Evolutionary conservation across 805 yeast species (phyloP).

Genomic region (Kuraishia ogatae): DNA sequence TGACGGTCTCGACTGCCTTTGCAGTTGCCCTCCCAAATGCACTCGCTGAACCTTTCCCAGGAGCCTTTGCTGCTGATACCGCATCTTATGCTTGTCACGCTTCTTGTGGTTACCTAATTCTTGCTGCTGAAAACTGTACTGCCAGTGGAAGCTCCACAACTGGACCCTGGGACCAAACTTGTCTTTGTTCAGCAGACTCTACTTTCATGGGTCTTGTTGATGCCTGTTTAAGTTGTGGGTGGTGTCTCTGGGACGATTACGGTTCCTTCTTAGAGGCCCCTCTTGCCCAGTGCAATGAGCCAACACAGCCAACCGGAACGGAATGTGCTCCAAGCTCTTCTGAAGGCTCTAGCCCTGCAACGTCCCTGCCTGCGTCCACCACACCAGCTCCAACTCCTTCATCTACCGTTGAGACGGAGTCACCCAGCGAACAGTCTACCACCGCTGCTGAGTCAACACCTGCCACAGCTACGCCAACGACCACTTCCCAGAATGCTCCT

Average conservation of each 20-base stretch:
- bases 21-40: constrained; percentile 22
- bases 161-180: constrained; percentile 21
- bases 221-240: constrained; percentile 30
- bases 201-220: constrained; percentile 18
- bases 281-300: constrained; percentile 20
- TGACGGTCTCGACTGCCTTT: constrained; percentile 18
- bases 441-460: constrained; percentile 19
- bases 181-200: constrained; percentile 22
- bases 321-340: constrained; percentile 12
- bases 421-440: constrained; percentile 11
- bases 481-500: constrained; percentile 5
- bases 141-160: constrained; percentile 10
- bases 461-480: constrained; percentile 8
- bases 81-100: constrained; percentile 25
- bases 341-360: constrained; percentile 6
- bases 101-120: constrained; percentile 24
- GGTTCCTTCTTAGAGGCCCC: constrained; percentile 21
- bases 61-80: constrained; percentile 19
- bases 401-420: constrained; percentile 8
- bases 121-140: constrained; percentile 21
- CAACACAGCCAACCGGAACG: constrained; percentile 30
- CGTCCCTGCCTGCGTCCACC: constrained; percentile 7
- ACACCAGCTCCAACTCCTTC: constrained; percentile 11
- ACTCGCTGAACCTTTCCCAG: constrained; percentile 15
- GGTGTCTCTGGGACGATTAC: constrained; percentile 30